Conservation (phyloP, 2,329 filamentous ascomycete genomes). For the Trichophaea hybrida region DNA sequence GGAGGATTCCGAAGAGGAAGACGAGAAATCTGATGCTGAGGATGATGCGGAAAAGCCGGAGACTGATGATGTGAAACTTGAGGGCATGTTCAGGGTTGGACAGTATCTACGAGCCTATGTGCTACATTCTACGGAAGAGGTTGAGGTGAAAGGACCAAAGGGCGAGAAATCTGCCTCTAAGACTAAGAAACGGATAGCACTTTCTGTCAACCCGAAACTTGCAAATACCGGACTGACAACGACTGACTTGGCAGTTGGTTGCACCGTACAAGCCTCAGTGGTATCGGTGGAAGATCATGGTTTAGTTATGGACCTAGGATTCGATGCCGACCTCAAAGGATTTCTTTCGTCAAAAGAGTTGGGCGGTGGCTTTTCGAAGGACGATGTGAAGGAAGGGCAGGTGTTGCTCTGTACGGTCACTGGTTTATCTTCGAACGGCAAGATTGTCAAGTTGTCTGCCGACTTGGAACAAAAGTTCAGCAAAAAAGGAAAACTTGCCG, state of each 20-base stretch:
- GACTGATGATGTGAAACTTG: slow-evolving; percentile 51
- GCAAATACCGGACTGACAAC: slow-evolving; percentile 61
- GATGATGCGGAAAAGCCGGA: slow-evolving; percentile 39
- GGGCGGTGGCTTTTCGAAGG: slow-evolving; percentile 48
- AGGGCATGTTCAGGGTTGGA: slow-evolving; percentile 61
- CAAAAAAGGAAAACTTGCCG: slow-evolving; percentile 24
- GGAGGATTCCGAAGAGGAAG: slow-evolving; percentile 45
- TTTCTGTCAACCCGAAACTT: slow-evolving; percentile 66
- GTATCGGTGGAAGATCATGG: slow-evolving; percentile 92
- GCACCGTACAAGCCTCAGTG: slow-evolving; percentile 74
- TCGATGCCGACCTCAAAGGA: slow-evolving; percentile 55
- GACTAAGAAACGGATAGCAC: slow-evolving; percentile 66
- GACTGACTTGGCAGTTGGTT: slow-evolving; percentile 59
- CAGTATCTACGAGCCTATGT: slow-evolving; percentile 83
- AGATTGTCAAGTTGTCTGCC: slow-evolving; percentile 73
- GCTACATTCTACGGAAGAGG: slow-evolving; percentile 54
- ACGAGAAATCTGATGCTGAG: slow-evolving; percentile 37
- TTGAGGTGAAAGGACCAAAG: slow-evolving; percentile 32
- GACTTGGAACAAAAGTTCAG: slow-evolving; percentile 40
- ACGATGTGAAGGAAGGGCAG: slow-evolving; percentile 62
- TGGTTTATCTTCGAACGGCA: slow-evolving; percentile 59
- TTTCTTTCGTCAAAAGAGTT: slow-evolving; percentile 80
- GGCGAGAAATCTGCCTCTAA: slow-evolving; percentile 39
- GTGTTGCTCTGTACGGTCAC: slow-evolving; percentile 74
- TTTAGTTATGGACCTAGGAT: slow-evolving; percentile 77